Base-by-base conservation (phyloP, 805 yeast species). In the Ogataea trehalophila region DNA sequence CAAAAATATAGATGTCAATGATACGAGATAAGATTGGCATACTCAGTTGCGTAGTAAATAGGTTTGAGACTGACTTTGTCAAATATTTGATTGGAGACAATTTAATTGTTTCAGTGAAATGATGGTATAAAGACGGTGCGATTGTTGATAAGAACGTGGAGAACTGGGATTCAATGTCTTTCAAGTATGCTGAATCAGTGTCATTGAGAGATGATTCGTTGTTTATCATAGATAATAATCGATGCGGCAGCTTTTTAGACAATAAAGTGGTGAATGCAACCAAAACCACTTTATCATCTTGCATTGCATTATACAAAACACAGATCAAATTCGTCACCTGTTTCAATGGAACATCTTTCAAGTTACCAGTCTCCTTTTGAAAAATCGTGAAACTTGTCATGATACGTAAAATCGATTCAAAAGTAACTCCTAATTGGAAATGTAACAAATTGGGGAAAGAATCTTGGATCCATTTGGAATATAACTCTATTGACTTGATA, bases 1-100 rank as follows among this genome's bases (percentile, higher is more conserved):
- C 88, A 59, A 82, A 81, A 11, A 82, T 59, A 59, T 73, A 73
- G 5, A 83, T 68, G 59, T 85, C 91, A 50, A 85, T 56, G 6
- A 84, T 53, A 15, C 80, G 72, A 23, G 73, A 66, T 7, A 76
- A 61, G 1, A 74, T 61, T 33, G 81, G 83, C 41, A 77, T 62
- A 13, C 70, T 59, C 39, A 81, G 57, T 23, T 72, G 68, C 43
- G 69, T 65, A 2, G 81, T 59, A 56, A 82, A 77, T 17, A 80
- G 50, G 11, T 71, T 65, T 18, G 76, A 56, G 2, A 81, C 52
- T 44, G 80, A 55, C 2, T 73, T 68, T 22, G 65, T 69, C 6
- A 83, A 60, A 45, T 76, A 75, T 4, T 67, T 72, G 3, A 65
- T 47, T 3, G 82, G 71, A 6, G 61, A 47, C 31, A 84, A 51